Evolutionary conservation across 2,329 filamentous ascomycete genomes (phyloP), one percentile per base, ranked within the genome.

Genomic region (Nemania bipapillata): DNA sequence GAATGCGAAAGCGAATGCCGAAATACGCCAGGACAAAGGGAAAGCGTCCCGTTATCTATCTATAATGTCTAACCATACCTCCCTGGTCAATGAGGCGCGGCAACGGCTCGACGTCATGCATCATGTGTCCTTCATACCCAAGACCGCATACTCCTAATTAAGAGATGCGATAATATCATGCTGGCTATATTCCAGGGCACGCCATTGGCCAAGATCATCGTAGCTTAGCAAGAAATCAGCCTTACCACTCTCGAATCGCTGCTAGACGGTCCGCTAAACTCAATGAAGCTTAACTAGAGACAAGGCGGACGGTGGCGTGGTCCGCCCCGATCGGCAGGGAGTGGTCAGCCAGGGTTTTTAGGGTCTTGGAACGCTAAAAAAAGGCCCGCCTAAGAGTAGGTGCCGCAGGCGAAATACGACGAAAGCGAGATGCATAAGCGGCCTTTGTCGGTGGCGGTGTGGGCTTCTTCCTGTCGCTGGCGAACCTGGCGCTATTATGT

Each of bases 401-500:
- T n/a, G n/a, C 26, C 24, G 40, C 11, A 30, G 20, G 52, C 55
- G 53, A 62, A 70, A 70, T 68, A 68, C 68, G 68, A 70, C 58
- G 68, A 65, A 70, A 42, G 61, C 65, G 68, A 70, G 57, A 35
- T 68, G 68, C 68, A 70, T 68, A 32, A 53, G 35, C 35, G 6
- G 22, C 58, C 47, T 28, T 15, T 60, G 52, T 32, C 45, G 58
- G 66, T 63, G 63, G 66, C 66, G 64, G 64, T 66, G 64, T 62
- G 57, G 24, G 40, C 22, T 17, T 40, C 20, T 40, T 5, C 11
- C 9, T 37, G 20, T 30, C 26, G 49, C 20, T 37, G 52, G 57
- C 52, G 20, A 54, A 37, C 49, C 22, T 40, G 52, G 42, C 15
- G 9, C 22, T 3, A 56, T 30, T 28, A n/a, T 50, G 47, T 50